These are phyloP conservation scores for Cryphonectria japonica DNA, from an alignment of 2,329 filamentous ascomycete genomes.

Conservation along the genomic window DNA sequence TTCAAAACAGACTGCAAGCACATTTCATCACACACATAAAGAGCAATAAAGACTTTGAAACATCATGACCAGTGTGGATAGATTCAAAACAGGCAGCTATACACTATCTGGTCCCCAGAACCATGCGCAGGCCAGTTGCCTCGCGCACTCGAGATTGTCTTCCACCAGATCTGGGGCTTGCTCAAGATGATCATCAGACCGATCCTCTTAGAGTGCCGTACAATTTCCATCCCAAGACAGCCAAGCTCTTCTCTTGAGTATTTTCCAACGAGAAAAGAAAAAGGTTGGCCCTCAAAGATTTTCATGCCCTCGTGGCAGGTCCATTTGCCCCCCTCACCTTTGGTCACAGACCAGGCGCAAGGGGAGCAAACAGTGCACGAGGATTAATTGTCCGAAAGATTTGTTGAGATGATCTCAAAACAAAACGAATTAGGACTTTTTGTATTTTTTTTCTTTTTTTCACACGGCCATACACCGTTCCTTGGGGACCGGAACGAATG, in stretches of 20 bases:
- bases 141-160: slow-evolving; percentile 30
- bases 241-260: background rate
- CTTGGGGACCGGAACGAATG: background rate
- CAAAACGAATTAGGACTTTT: slow-evolving; percentile 38
- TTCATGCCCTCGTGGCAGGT: slow-evolving; percentile 19
- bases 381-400: slow-evolving; percentile 29
- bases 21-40: background rate
- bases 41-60: background rate
- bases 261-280: slow-evolving; percentile 1
- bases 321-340: slow-evolving; percentile 15
- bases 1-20: background rate
- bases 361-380: slow-evolving; percentile 9
- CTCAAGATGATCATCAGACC: slow-evolving; percentile 26
- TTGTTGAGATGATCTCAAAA: slow-evolving; percentile 35
- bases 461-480: slow-evolving; percentile 32
- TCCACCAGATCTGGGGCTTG: slow-evolving; percentile 38
- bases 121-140: slow-evolving; percentile 29
- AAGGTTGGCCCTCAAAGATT: background rate
- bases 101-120: slow-evolving; percentile 35
- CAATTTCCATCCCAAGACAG: slow-evolving; percentile 1
- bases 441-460: slow-evolving; percentile 16
- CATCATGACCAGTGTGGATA: slow-evolving; percentile 44
- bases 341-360: slow-evolving; percentile 24
- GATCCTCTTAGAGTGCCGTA: slow-evolving; percentile 22
- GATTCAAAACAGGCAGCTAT: slow-evolving; percentile 59